Percentiles rank a stretch among this genome's conserved stretches.
Conservation (phyloP, 306 rosid genomes). For the Prunus armeniaca region DNA sequence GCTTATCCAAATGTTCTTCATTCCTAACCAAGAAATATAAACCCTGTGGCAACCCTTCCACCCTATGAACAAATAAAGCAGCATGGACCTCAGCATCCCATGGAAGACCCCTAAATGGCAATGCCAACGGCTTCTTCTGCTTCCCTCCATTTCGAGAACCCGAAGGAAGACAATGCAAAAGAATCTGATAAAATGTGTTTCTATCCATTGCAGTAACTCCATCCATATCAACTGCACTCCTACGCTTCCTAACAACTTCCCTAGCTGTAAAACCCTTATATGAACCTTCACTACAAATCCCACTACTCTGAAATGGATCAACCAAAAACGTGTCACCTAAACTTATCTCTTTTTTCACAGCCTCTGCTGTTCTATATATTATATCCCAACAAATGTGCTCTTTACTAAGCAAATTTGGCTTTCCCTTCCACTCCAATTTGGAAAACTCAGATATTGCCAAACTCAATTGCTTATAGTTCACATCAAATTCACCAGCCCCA, state of each 20-base stretch:
- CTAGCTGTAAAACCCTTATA: constrained; percentile 64
- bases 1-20: constrained; percentile 65
- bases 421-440: constrained; percentile 74
- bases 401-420: constrained; percentile 71
- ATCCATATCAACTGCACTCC: constrained; percentile 97
- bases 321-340: constrained; percentile 29
- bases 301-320: constrained; percentile 65
- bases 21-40: constrained; percentile 86
- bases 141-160: constrained; percentile 49
- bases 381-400: constrained; percentile 93
- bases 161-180: constrained; percentile 90
- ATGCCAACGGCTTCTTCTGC: constrained; percentile 51
- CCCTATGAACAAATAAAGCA: constrained; percentile 89
- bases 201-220: constrained; percentile 61
- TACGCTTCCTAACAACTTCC: constrained; percentile 77
- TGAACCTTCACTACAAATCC: constrained; percentile 35
- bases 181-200: constrained; percentile 73
- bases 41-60: constrained; percentile 71
- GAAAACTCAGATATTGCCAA: constrained; percentile 45
- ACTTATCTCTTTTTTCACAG: constrained; percentile 58
- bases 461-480: constrained; percentile 59
- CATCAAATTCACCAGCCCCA: constrained; percentile 43
- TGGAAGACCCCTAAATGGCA: constrained; percentile 69
- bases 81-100: constrained; percentile 97
- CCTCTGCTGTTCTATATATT: constrained; percentile 72